Percentiles rank a stretch among this genome's conserved stretches.
Evolutionary conservation across 345 rosid species (phyloP).

Genomic region (Camelina hispida): DNA sequence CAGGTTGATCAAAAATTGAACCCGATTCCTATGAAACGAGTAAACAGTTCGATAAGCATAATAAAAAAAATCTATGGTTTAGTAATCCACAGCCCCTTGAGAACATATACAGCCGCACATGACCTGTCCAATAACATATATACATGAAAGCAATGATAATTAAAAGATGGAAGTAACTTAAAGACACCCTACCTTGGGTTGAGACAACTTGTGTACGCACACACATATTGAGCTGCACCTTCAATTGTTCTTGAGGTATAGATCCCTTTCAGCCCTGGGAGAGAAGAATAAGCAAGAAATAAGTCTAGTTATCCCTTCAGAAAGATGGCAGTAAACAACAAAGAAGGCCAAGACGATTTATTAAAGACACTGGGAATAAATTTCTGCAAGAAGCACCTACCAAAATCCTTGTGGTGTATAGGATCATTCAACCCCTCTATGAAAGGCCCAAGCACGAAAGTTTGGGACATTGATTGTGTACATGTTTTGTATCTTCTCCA

Average conservation of each 20-base stretch:
- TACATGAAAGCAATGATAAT: conserved; percentile 25
- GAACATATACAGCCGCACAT: conserved; percentile 10
- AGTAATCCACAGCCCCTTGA: not conserved
- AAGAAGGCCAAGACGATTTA: not conserved
- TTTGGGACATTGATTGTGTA: conserved; percentile 68
- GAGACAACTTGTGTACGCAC: conserved; percentile 64
- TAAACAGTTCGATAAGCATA: conserved; percentile 14
- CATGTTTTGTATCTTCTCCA: conserved; percentile 66
- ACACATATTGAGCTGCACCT: conserved; percentile 62
- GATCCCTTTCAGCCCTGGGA: conserved; percentile 72
- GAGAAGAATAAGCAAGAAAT: conserved; percentile 25
- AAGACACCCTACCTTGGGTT: conserved; percentile 53
- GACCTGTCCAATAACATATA: conserved; percentile 10
- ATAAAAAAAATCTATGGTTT: not conserved
- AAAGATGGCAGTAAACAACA: conserved; percentile 10
- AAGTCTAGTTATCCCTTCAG: conserved; percentile 16
- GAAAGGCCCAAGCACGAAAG: conserved; percentile 81
- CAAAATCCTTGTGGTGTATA: conserved; percentile 88
- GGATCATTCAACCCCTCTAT: conserved; percentile 88
- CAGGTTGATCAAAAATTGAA: conserved; percentile 61
- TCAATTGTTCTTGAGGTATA: conserved; percentile 75
- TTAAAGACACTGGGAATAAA: not conserved
- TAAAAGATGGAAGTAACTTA: not conserved
- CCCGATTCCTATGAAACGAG: conserved; percentile 57
- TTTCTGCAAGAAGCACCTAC: conserved; percentile 53